phyloP scores from a whole-genome alignment of 768 basidiomycete species.

The Hortiboletus flavorubellus region DNA sequence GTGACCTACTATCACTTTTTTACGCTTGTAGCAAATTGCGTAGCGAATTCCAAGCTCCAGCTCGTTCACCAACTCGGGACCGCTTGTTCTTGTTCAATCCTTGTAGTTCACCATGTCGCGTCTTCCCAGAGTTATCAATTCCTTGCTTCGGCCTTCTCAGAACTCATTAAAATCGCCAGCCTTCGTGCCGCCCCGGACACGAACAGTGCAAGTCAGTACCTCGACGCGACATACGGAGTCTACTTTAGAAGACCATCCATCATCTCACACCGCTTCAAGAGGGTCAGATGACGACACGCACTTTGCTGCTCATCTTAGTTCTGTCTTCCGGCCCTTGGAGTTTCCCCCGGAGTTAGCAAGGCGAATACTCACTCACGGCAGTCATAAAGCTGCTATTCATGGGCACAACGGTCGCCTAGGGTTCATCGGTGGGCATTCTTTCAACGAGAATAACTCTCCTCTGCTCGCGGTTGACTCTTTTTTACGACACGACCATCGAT shows the following conservation, averaged over 20 bases:
- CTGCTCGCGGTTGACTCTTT: neutral
- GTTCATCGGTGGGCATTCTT: slow-evolving; percentile 56
- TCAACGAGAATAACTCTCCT: neutral
- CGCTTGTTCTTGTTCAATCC: neutral
- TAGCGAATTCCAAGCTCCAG: neutral
- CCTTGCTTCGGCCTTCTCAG: slow-evolving; percentile 10
- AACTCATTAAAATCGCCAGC: slow-evolving; percentile 9
- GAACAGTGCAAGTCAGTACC: slow-evolving; percentile 1
- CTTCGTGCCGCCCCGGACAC: slow-evolving; percentile 17
- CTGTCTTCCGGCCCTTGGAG: slow-evolving; percentile 59
- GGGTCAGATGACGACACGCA: slow-evolving; percentile 16
- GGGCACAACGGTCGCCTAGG: slow-evolving; percentile 72
- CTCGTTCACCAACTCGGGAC: neutral
- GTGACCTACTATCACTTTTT: slow-evolving; percentile 20
- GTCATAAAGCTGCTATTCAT: slow-evolving; percentile 58
- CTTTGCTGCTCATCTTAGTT: slow-evolving; percentile 55
- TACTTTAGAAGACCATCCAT: neutral
- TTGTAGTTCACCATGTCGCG: slow-evolving; percentile 17
- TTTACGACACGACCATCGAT: neutral
- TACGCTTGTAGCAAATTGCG: neutral
- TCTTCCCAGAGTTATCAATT: slow-evolving; percentile 16
- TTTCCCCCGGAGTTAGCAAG: slow-evolving; percentile 71
- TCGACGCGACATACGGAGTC: slow-evolving; percentile 11
- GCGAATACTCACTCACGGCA: slow-evolving; percentile 74
- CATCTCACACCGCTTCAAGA: neutral